These are phyloP conservation scores for Cercospora sp. DNA, from an alignment of 2,329 filamentous ascomycete genomes.

Conservation along the genomic window DNA sequence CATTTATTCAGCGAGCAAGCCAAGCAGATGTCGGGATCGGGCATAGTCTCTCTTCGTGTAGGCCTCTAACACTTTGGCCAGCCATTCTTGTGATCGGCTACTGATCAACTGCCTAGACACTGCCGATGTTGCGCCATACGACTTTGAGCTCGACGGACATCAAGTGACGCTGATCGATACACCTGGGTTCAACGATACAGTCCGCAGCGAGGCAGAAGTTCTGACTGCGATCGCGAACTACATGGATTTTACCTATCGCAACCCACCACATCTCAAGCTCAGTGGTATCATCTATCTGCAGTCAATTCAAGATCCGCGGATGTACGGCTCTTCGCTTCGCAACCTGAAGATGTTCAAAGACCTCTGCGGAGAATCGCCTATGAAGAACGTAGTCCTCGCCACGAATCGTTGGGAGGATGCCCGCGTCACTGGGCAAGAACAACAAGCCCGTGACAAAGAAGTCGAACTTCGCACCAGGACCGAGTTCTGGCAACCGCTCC, in stretches of 20 bases:
- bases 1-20: conserved; percentile 37
- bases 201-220: conserved; percentile 48
- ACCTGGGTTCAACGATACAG: conserved; percentile 52
- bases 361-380: conserved; percentile 46
- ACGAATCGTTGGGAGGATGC: conserved; percentile 37
- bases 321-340: conserved; percentile 43
- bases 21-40: neutral
- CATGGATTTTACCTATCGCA: neutral
- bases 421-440: neutral
- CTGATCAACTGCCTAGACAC: neutral
- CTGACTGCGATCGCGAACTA: conserved; percentile 44
- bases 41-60: neutral
- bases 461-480: neutral
- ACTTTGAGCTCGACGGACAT: neutral
- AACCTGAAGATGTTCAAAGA: conserved; percentile 51
- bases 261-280: conserved; percentile 8
- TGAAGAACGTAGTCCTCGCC: conserved; percentile 46
- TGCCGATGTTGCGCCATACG: conserved; percentile 28
- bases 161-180: conserved; percentile 46
- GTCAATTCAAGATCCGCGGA: conserved; percentile 47
- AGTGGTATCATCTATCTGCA: conserved; percentile 52
- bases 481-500: neutral
- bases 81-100: too few species aligned
- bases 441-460: neutral
- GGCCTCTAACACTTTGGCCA: too few species aligned